Conservation (phyloP, 1,139 yeast species). For the Yamadazyma epiphylla region DNA sequence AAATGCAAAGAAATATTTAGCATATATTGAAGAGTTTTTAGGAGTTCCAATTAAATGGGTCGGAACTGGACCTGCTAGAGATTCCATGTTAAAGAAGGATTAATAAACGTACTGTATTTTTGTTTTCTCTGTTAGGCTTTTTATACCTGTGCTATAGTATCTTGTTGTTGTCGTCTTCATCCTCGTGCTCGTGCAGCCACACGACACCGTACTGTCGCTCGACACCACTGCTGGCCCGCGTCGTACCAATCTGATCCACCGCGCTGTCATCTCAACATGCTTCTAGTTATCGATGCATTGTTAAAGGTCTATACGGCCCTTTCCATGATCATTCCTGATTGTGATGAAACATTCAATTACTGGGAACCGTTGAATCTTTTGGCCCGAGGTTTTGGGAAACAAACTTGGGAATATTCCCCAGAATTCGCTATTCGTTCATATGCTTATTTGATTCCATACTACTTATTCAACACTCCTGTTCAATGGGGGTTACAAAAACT, state of each 20-base stretch:
- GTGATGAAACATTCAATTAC: slow-evolving; percentile 85
- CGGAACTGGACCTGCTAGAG: slow-evolving; percentile 98
- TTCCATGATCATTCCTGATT: slow-evolving; percentile 72
- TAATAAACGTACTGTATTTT: slow-evolving; percentile 4
- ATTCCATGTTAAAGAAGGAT: slow-evolving; percentile 59
- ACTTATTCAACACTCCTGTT: slow-evolving; percentile 29
- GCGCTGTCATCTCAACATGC: too few species aligned
- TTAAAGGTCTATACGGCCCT: slow-evolving; percentile 46
- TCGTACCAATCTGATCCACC: too few species aligned
- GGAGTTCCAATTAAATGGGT: slow-evolving; percentile 92
- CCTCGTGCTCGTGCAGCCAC: too few species aligned
- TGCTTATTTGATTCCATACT: slow-evolving; percentile 58
- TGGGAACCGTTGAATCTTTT: slow-evolving; percentile 90
- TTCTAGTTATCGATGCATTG: slow-evolving; percentile 13
- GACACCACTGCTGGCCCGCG: too few species aligned
- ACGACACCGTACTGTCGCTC: too few species aligned
- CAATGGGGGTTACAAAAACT: slow-evolving; percentile 11
- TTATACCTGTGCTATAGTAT: too few species aligned
- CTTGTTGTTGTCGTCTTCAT: too few species aligned
- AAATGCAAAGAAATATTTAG: slow-evolving; percentile 80
- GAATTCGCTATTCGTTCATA: slow-evolving; percentile 85
- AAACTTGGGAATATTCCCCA: slow-evolving; percentile 97
- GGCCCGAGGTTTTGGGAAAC: slow-evolving; percentile 80
- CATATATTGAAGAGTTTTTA: slow-evolving; percentile 79
- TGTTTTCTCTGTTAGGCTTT: slow-evolving; percentile 16